Conservation (phyloP, 2,329 filamentous ascomycete species). For the Magnaporthiopsis incrustans region DNA sequence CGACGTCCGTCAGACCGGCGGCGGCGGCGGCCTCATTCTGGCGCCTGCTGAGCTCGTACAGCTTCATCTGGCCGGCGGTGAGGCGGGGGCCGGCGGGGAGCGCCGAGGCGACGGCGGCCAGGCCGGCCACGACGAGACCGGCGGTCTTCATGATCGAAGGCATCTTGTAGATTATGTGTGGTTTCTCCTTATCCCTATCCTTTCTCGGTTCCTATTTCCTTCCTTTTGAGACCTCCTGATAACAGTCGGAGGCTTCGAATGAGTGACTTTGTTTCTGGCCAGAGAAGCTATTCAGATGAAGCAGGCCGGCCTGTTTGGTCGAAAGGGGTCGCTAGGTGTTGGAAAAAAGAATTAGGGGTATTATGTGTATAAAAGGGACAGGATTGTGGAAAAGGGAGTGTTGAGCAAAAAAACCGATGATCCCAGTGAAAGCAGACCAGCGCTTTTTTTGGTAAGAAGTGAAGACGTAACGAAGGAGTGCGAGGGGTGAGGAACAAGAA, state of each 20-base stretch:
- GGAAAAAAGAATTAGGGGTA: conserved; percentile 26
- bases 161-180: conserved; percentile 29
- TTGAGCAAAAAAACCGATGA: conserved; percentile 21
- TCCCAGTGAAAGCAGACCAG: conserved; percentile 40
- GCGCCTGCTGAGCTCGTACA: conserved; percentile 40
- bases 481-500: conserved; percentile 8
- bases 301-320: conserved; percentile 26
- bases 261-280: conserved; percentile 10
- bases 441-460: conserved; percentile 33
- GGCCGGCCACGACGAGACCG: conserved; percentile 31
- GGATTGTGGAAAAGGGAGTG: not conserved
- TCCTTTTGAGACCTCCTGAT: conserved; percentile 3
- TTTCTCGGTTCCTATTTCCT: conserved; percentile 18
- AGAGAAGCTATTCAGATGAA: not conserved
- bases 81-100: conserved; percentile 37
- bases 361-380: conserved; percentile 15
- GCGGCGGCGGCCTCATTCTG: conserved; percentile 40
- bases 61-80: conserved; percentile 33
- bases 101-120: conserved; percentile 38
- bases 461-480: conserved; percentile 16
- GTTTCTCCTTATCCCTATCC: conserved; percentile 15
- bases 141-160: conserved; percentile 38
- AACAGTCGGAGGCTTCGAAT: conserved; percentile 9
- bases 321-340: conserved; percentile 22
- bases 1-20: conserved; percentile 40